Base-by-base conservation (phyloP, 2,329 filamentous ascomycete species). In the Gliomastix tumulicola region DNA sequence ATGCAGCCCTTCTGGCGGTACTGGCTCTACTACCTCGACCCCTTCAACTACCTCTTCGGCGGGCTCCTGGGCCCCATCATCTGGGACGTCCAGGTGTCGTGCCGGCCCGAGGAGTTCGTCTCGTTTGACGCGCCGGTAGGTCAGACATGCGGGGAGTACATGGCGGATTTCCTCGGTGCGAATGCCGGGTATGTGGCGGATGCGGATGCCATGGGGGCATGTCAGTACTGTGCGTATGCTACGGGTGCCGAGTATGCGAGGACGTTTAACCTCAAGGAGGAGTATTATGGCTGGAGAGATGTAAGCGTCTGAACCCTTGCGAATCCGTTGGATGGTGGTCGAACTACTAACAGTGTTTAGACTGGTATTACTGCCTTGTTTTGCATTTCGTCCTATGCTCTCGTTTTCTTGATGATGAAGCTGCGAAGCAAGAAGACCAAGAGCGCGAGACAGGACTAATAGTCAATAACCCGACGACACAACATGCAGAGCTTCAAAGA, bases 1-100 rank as follows among this genome's bases (percentile, higher is more conserved):
- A 62, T 86, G 12, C 71, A 73, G 3, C 48, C 56, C 4, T 85
- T 86, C 56, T 86, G 81, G 82, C 60, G 62, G 25, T 68, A 65
- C 39, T 80, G 74, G 74, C 70, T 78, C 27, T 74, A 73, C 54
- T 74, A 61, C 30, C 47, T 74, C 17, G 68, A 75, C 42, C 72
- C 71, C 0, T 76, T 75, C 59, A 71, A 68, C 56, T 76, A 74
- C 41, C 57, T 76, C 10, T 68, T 75, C 47, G 64, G 67, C 4
- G 56, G 58, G 15, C 58, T 76, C 49, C 54, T 75, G 8, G 59
- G 60, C 4, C 72, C 74, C 39, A 60, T 53, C 9, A 44, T 66
- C 13, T 72, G 59, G 56, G 64, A 57, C 37, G 52, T 52, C 2
- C 41, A 58, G 0, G 59, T 76, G 18, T 43, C 45, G 10, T 76